phyloP scores from a whole-genome alignment of 208 protist species.

The Balamuthia mandrillaris region DNA sequence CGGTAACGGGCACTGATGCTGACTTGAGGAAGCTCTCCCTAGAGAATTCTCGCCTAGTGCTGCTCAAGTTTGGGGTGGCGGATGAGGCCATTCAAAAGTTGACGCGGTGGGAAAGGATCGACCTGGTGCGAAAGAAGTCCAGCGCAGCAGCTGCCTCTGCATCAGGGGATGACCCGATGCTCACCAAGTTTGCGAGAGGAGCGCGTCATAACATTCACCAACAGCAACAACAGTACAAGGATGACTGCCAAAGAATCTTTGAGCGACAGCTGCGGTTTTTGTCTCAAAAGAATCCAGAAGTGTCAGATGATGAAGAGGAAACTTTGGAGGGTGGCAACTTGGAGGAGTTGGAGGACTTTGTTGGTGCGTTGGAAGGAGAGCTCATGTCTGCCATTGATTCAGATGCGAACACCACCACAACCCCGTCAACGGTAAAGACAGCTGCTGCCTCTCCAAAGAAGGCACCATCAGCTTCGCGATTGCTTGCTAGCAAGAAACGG shows the following conservation, averaged over 20 bases:
- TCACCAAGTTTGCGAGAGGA: constrained; percentile 60
- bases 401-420: neutral
- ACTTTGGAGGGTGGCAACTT: neutral
- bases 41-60: constrained; percentile 30
- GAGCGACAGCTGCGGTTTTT: constrained; percentile 22
- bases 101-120: constrained; percentile 57
- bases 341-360: constrained; percentile 37
- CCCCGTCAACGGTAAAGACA: neutral
- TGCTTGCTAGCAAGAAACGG: neutral
- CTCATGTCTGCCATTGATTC: neutral
- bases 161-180: constrained; percentile 9
- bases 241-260: constrained; percentile 34
- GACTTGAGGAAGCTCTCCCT: constrained; percentile 62
- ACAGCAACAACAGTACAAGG: constrained; percentile 52
- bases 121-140: constrained; percentile 51
- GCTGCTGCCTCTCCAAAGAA: neutral
- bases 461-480: neutral
- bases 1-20: constrained; percentile 60
- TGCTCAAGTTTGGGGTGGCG: constrained; percentile 45
- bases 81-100: constrained; percentile 53
- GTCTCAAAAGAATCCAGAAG: neutral
- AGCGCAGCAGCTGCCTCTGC: constrained; percentile 47
- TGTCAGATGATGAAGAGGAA: constrained; percentile 10
- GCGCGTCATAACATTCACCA: constrained; percentile 49
- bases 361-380: constrained; percentile 29